Evolutionary conservation across 108 stramenopile species (phyloP).

Genomic region (Fistulifera solaris): DNA sequence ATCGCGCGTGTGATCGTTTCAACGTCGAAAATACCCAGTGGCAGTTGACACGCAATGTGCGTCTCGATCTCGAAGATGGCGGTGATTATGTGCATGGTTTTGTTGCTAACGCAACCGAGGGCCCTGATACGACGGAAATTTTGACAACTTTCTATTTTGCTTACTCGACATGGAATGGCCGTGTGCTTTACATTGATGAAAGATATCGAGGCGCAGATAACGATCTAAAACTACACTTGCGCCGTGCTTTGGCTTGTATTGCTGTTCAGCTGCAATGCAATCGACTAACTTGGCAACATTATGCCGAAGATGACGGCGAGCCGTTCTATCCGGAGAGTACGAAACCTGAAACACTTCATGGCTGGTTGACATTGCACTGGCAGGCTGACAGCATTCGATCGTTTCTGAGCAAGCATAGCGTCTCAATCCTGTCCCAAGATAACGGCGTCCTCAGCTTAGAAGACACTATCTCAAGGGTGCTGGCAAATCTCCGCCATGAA

Average conservation of each 20-base stretch:
- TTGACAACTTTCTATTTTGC: slow-evolving; percentile 24
- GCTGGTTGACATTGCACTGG: slow-evolving; percentile 15
- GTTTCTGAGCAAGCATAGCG: not conserved
- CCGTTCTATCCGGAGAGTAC: not conserved
- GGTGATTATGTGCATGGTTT: not conserved
- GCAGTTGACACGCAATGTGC: too few relatives aligned
- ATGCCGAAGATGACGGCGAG: not conserved
- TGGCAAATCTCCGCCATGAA: not conserved
- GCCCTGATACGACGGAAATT: not conserved
- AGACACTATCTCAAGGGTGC: not conserved
- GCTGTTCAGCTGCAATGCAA: slow-evolving; percentile 1
- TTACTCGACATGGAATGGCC: slow-evolving; percentile 34
- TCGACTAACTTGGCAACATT: slow-evolving; percentile 7
- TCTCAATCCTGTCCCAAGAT: not conserved
- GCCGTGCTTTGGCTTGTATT: slow-evolving; percentile 2
- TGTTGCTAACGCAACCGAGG: not conserved
- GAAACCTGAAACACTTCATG: slow-evolving; percentile 4
- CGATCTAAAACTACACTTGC: not conserved
- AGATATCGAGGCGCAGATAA: slow-evolving; percentile 9
- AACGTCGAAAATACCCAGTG: too few relatives aligned
- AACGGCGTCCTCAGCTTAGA: not conserved
- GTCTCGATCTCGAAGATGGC: too few relatives aligned
- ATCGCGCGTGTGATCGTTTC: too few relatives aligned
- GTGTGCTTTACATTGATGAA: slow-evolving; percentile 18
- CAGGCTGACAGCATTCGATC: not conserved